Evolutionary conservation across 495 filamentous ascomycete genomes (phyloP).

Genomic region (Elasticomyces elasticus): DNA sequence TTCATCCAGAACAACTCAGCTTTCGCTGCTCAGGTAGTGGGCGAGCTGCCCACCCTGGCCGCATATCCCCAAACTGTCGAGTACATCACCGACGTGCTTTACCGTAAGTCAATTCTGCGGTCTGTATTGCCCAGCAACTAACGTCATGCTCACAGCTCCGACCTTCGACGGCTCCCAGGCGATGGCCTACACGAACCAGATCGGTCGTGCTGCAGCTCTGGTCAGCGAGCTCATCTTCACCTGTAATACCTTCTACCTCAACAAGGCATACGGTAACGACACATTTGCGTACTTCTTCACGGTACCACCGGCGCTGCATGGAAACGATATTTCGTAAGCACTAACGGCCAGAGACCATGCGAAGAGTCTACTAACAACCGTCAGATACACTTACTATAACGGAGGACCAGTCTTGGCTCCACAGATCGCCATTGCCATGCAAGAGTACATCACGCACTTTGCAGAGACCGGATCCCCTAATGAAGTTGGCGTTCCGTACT

Average conservation of each 20-base stretch:
- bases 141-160: slow-evolving; percentile 13
- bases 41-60: slow-evolving; percentile 22
- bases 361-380: neutral
- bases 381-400: slow-evolving; percentile 33
- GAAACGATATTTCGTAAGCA: slow-evolving; percentile 39
- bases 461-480: slow-evolving; percentile 38
- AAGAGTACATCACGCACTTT: slow-evolving; percentile 53
- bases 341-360: slow-evolving; percentile 32
- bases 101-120: slow-evolving; percentile 20
- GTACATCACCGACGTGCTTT: slow-evolving; percentile 34
- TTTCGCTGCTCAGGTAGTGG: slow-evolving; percentile 25
- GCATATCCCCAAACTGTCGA: slow-evolving; percentile 21
- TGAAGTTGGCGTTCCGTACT: slow-evolving; percentile 33
- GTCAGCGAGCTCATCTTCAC: slow-evolving; percentile 37
- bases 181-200: slow-evolving; percentile 38
- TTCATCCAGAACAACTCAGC: slow-evolving; percentile 28
- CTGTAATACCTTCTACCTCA: slow-evolving; percentile 42
- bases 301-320: slow-evolving; percentile 48
- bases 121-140: too few species aligned
- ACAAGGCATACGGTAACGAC: slow-evolving; percentile 39
- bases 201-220: slow-evolving; percentile 29
- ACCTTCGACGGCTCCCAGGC: slow-evolving; percentile 35
- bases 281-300: slow-evolving; percentile 53
- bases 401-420: slow-evolving; percentile 36
- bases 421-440: slow-evolving; percentile 44